Conservation (phyloP, 2,329 filamentous ascomycete species). For the Exophiala alcalophila region DNA sequence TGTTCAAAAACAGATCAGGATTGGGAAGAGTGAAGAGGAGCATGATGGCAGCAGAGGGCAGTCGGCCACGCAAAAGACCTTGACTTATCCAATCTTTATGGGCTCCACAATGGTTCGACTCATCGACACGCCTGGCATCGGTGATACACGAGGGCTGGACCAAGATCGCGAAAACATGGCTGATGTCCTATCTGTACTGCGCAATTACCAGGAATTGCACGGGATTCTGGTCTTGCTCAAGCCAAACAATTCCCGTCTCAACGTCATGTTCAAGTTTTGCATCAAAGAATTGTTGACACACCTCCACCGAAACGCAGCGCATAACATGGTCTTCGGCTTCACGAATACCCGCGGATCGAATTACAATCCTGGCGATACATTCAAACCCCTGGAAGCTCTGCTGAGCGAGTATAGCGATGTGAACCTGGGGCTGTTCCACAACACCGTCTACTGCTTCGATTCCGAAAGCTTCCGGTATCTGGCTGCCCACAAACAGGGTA, state of each 20-base stretch:
- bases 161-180: slow-evolving; percentile 42
- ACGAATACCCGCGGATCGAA: slow-evolving; percentile 45
- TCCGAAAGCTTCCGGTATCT: slow-evolving; percentile 46
- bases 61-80: slow-evolving; percentile 41
- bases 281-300: slow-evolving; percentile 43
- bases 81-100: slow-evolving; percentile 36
- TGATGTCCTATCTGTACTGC: slow-evolving; percentile 39
- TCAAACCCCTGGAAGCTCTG: slow-evolving; percentile 35
- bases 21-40: slow-evolving; percentile 37
- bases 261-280: slow-evolving; percentile 41
- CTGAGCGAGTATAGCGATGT: slow-evolving; percentile 34
- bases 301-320: slow-evolving; percentile 39
- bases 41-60: slow-evolving; percentile 34
- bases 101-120: slow-evolving; percentile 35
- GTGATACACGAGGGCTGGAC: slow-evolving; percentile 41
- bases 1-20: slow-evolving; percentile 32
- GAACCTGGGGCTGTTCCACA: slow-evolving; percentile 33
- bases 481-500: slow-evolving; percentile 37
- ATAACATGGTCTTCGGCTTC: slow-evolving; percentile 46
- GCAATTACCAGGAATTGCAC: slow-evolving; percentile 38
- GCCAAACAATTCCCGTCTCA: slow-evolving; percentile 41
- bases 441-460: slow-evolving; percentile 44
- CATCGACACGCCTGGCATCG: slow-evolving; percentile 46
- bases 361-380: slow-evolving; percentile 44
- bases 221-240: slow-evolving; percentile 46